Evolutionary conservation across 768 basidiomycete genomes (phyloP), one percentile per base, ranked within the genome.

Genomic region (Auriscalpium orientale): DNA sequence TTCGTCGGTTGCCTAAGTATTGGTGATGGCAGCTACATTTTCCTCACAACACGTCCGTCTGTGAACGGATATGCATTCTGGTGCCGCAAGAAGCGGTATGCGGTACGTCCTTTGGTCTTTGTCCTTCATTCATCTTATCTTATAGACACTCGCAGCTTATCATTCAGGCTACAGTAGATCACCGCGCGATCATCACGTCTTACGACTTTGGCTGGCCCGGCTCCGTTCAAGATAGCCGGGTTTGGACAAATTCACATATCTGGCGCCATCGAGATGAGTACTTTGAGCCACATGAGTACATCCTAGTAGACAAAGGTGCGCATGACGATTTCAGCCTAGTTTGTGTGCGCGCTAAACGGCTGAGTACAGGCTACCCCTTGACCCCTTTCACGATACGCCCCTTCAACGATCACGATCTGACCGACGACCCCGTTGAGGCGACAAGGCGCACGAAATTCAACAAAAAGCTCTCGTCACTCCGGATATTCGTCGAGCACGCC

Each of bases 401-500:
- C n/a, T 56, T 56, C 50, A 38, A 21, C 16, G 51, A 56, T 21
- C 33, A 12, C 21, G 56, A 52, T 16, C 33, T 56, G 4, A 53
- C 56, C 37, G 35, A 9, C 11, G 51, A 51, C 40, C 13, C 56
- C 34, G 38, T 9, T 12, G 54, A 55, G 34, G 2, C 54, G 9
- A 3, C 10, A 8, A 36, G 54, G 33, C 54, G 48, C 34, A 55
- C 33, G 18, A 15, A n/a, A 4, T 69, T 65, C 35, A 68, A 67
- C 46, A 37, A 48, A 3, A 49, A 33, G 8, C 63, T 69, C 3
- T 68, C 66, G 8, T 38, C 16, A 0, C 37, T 64, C 4, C 59
- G 59, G 2, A 66, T 68, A 33, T 12, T n/a, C 21, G 56, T 67
- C n/a, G 66, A 70, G 51, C 70, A 71, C 61, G 55, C 64, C 11